Conservation (phyloP, 1,139 yeast species). For the Hyphopichia khmerensis region DNA sequence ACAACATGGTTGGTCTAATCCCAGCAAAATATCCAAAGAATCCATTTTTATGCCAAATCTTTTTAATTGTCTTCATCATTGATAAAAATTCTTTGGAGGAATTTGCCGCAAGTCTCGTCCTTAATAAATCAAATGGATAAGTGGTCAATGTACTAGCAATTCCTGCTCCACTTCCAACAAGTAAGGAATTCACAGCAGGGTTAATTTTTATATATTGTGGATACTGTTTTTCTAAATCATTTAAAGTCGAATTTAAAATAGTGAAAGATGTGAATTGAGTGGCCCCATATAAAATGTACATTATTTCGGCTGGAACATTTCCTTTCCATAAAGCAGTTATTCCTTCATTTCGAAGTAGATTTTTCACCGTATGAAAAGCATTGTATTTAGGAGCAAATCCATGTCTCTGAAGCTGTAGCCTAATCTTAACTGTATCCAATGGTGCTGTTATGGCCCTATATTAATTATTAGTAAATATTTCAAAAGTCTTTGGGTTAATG, state of each 20-base stretch:
- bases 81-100: conserved; percentile 42
- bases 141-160: conserved; percentile 67
- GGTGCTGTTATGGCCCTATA: conserved; percentile 77
- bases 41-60: conserved; percentile 52
- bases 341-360: conserved; percentile 37
- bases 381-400: conserved; percentile 5
- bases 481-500: conserved; percentile 8
- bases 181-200: conserved; percentile 47
- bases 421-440: conserved; percentile 80
- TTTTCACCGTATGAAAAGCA: conserved; percentile 14
- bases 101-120: conserved; percentile 80
- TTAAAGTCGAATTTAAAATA: conserved; percentile 44
- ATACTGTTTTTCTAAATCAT: conserved; percentile 23
- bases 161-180: conserved; percentile 81
- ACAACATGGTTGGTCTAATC: conserved; percentile 56
- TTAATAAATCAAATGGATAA: conserved; percentile 83
- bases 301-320: conserved; percentile 83
- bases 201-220: conserved; percentile 21
- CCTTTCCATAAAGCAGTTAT: conserved; percentile 82
- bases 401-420: conserved; percentile 59
- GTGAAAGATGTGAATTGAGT: conserved; percentile 78
- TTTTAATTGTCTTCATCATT: conserved; percentile 38
- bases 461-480: neutral
- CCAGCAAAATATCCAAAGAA: conserved; percentile 62
- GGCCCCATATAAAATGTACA: conserved; percentile 85